These are phyloP conservation scores for Russula lepida DNA, from an alignment of 768 basidiomycete genomes.

Conservation along the genomic window DNA sequence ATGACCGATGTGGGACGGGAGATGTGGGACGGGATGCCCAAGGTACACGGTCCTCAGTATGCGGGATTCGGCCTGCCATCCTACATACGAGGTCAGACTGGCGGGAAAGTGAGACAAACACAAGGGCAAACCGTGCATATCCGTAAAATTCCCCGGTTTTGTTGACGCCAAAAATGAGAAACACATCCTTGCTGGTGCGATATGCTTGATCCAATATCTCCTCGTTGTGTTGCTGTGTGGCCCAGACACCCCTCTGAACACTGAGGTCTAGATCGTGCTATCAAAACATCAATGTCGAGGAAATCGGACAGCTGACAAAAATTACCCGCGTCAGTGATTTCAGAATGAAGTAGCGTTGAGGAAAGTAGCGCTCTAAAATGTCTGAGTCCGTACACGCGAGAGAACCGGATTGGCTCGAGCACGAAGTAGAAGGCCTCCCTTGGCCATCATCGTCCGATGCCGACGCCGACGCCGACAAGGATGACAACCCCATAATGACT, in stretches of 20 bases:
- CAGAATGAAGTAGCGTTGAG: slow-evolving; percentile 85
- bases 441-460: slow-evolving; percentile 33
- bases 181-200: slow-evolving; percentile 84
- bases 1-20: background rate
- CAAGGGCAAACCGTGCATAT: slow-evolving; percentile 59
- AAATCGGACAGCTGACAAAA: background rate
- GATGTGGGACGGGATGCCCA: slow-evolving; percentile 38
- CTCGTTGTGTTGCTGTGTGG: slow-evolving; percentile 91
- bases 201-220: slow-evolving; percentile 85
- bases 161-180: slow-evolving; percentile 87
- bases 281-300: background rate
- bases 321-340: slow-evolving; percentile 77
- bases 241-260: slow-evolving; percentile 75
- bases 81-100: slow-evolving; percentile 29
- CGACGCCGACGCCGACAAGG: slow-evolving; percentile 34
- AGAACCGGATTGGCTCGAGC: slow-evolving; percentile 57
- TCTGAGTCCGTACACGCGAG: slow-evolving; percentile 80
- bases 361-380: slow-evolving; percentile 67
- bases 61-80: slow-evolving; percentile 61
- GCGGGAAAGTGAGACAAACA: background rate
- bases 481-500: slow-evolving; percentile 12
- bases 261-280: slow-evolving; percentile 76
- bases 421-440: slow-evolving; percentile 20
- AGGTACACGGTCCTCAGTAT: slow-evolving; percentile 40
- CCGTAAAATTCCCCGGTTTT: slow-evolving; percentile 93